A percentile compares a stretch with the other conserved stretches of the same genome.
Conservation (phyloP, 2,329 filamentous ascomycete genomes). For the Paracoccidioides lutzii region DNA sequence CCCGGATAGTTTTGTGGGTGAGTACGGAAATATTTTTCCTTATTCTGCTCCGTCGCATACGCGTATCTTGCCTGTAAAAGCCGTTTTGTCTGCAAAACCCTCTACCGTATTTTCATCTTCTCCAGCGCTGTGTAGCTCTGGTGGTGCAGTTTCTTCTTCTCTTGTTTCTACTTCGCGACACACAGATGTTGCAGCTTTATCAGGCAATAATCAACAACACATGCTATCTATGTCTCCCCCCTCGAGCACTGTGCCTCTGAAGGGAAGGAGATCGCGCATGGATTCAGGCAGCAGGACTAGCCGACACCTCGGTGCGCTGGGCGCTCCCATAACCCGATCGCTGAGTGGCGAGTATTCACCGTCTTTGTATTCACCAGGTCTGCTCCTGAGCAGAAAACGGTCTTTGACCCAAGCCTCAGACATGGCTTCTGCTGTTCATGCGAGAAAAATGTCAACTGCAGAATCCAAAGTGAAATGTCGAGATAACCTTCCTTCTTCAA, state of each 20-base stretch:
- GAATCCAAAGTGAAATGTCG: background rate
- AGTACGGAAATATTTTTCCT: slow-evolving; percentile 29
- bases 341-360: background rate
- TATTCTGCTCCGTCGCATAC: slow-evolving; percentile 7
- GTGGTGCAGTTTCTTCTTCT: background rate
- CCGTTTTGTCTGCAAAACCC: background rate
- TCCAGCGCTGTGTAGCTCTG: background rate
- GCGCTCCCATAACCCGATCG: background rate
- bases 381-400: background rate
- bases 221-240: slow-evolving; percentile 1
- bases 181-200: background rate
- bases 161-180: background rate
- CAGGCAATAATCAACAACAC: background rate
- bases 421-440: slow-evolving; percentile 6
- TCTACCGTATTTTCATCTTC: slow-evolving; percentile 1
- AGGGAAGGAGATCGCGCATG: background rate
- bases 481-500: background rate
- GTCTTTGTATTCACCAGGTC: background rate
- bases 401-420: background rate
- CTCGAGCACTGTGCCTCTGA: background rate
- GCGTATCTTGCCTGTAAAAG: background rate
- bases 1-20: slow-evolving; percentile 34
- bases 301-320: background rate
- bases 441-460: slow-evolving; percentile 9
- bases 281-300: background rate